Percentiles rank a stretch among this genome's conserved stretches.
These are phyloP conservation scores for Collybiopsis luxurians DNA, from an alignment of 768 basidiomycete genomes.

Conservation along the genomic window DNA sequence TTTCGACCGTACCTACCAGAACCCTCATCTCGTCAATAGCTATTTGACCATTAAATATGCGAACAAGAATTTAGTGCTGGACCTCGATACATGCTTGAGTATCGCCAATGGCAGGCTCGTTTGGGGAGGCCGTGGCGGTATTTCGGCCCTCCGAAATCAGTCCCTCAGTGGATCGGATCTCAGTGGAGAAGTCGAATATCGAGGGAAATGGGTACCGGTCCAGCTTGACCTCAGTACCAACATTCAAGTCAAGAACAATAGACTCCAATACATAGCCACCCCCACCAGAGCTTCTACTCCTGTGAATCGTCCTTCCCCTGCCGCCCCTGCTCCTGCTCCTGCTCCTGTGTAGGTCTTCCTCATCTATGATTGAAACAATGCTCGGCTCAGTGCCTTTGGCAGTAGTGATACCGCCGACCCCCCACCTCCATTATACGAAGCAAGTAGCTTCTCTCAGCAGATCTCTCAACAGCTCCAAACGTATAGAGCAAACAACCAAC, in stretches of 20 bases:
- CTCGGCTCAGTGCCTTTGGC: no score
- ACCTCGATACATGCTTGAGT: neutral
- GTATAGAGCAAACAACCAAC: neutral
- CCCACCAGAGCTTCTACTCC: neutral
- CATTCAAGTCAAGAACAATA: neutral
- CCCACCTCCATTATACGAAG: neutral
- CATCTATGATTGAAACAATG: neutral
- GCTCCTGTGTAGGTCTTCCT: neutral
- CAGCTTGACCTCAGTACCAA: neutral
- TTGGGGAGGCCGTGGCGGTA: neutral
- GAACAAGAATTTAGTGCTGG: neutral
- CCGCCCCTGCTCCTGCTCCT: neutral
- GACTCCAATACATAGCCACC: neutral
- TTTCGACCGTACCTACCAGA: neutral
- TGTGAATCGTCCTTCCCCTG: neutral
- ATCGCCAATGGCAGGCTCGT: neutral
- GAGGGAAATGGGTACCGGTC: neutral
- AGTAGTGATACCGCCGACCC: no score
- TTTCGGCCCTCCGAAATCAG: neutral
- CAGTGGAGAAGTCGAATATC: neutral
- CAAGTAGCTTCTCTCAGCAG: no score
- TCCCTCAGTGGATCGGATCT: neutral
- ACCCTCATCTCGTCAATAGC: neutral
- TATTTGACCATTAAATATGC: neutral
- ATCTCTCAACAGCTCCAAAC: neutral